Conservation (phyloP, 305 asterid species). For the Plantago coronopus region DNA sequence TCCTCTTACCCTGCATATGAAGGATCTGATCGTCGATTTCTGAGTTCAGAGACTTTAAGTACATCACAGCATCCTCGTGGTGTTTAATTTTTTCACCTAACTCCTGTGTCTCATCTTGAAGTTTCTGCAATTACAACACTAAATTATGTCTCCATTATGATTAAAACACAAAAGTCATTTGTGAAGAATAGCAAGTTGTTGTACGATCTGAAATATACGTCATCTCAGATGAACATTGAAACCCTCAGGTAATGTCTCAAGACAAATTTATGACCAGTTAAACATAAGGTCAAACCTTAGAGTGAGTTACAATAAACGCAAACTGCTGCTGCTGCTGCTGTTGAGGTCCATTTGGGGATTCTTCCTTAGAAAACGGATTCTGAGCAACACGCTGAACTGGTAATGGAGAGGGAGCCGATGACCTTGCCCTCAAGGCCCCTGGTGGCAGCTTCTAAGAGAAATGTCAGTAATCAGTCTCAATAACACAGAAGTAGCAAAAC, state of each 20-base stretch:
- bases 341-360: slow-evolving; percentile 24
- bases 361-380: slow-evolving; percentile 15
- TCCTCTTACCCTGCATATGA: slow-evolving; percentile 46
- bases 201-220: background rate
- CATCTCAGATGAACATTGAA: background rate
- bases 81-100: slow-evolving; percentile 57
- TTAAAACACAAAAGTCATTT: background rate
- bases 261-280: background rate
- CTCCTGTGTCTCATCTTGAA: slow-evolving; percentile 55
- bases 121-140: slow-evolving; percentile 42
- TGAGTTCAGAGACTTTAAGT: slow-evolving; percentile 37
- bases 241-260: too few species aligned
- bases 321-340: too few species aligned
- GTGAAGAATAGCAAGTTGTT: too few species aligned
- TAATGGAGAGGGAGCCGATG: too few species aligned
- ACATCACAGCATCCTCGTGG: slow-evolving; percentile 51
- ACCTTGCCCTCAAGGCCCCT: too few species aligned
- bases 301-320: slow-evolving; percentile 9
- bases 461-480: too few species aligned
- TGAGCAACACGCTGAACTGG: too few species aligned
- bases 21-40: slow-evolving; percentile 53
- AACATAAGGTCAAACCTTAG: slow-evolving; percentile 35
- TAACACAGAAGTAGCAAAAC: too few species aligned
- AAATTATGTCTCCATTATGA: slow-evolving; percentile 14
- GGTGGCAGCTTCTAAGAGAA: too few species aligned